Evolutionary conservation across 345 rosid species (phyloP).

Genomic region (Salix arbutifolia): DNA sequence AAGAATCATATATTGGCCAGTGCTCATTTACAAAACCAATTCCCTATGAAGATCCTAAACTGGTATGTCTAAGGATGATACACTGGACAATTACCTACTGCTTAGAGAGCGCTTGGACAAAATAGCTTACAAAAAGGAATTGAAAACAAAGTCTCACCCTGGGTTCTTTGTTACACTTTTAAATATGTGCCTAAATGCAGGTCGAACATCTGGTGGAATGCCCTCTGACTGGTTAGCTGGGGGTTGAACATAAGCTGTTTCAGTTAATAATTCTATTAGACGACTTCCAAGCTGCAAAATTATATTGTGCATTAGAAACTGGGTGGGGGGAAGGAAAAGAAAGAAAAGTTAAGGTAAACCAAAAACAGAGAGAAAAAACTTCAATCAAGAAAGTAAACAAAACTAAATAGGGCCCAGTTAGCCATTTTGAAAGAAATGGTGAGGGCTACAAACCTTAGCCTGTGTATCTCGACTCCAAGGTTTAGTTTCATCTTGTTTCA

Average conservation of each 20-base stretch:
- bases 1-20: conserved; percentile 1
- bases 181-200: conserved; percentile 78
- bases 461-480: conserved; percentile 87
- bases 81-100: neutral
- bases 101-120: neutral
- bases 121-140: neutral
- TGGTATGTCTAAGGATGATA: neutral
- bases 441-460: conserved; percentile 63
- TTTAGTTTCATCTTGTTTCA: conserved; percentile 57
- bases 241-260: conserved; percentile 83
- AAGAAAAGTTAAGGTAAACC: conserved; percentile 1
- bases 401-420: neutral
- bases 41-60: neutral
- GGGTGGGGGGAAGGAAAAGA: neutral
- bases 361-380: neutral
- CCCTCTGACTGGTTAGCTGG: conserved; percentile 63
- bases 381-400: neutral
- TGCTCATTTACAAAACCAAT: neutral
- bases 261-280: conserved; percentile 70
- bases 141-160: conserved; percentile 43
- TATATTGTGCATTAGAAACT: neutral
- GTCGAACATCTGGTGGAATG: conserved; percentile 77
- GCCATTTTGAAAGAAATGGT: neutral
- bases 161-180: conserved; percentile 51
- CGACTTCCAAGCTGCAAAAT: conserved; percentile 81